phyloP scores from a whole-genome alignment of 1,284 basidiomycete genomes.

The Cryptococcus sp. region DNA sequence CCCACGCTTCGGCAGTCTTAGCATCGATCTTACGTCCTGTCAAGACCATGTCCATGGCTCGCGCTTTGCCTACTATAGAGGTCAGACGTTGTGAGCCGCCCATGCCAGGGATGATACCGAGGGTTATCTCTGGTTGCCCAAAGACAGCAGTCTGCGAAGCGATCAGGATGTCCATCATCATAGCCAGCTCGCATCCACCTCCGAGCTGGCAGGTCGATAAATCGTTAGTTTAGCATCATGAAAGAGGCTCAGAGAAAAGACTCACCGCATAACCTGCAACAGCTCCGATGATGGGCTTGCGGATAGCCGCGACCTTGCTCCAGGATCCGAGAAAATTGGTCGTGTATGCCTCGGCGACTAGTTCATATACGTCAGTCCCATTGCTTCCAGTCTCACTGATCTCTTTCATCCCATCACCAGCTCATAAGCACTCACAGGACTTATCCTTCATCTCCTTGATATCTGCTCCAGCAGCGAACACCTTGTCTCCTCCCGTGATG shows the following conservation, averaged over 20 bases:
- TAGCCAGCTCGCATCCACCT: conserved; percentile 93
- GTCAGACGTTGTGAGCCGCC: conserved; percentile 67
- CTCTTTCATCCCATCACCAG: not conserved
- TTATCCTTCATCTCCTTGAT: conserved; percentile 70
- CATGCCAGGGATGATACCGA: conserved; percentile 83
- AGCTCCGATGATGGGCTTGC: conserved; percentile 93
- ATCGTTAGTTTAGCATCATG: not conserved
- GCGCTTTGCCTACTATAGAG: conserved; percentile 84
- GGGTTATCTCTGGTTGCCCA: conserved; percentile 95
- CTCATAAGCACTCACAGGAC: conserved; percentile 63
- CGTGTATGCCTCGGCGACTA: conserved; percentile 83
- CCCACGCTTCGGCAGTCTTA: conserved; percentile 82
- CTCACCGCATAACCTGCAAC: conserved; percentile 92
- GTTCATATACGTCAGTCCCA: conserved; percentile 11
- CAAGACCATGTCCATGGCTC: conserved; percentile 92
- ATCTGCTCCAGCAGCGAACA: conserved; percentile 75
- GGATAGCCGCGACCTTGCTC: conserved; percentile 71
- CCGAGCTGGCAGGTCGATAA: conserved; percentile 64
- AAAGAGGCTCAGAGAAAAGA: not conserved
- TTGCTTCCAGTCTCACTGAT: not conserved
- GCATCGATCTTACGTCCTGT: conserved; percentile 82
- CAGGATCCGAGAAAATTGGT: conserved; percentile 88
- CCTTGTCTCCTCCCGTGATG: conserved; percentile 87
- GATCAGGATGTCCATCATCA: conserved; percentile 93
- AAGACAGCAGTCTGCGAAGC: conserved; percentile 92